Evolutionary conservation across 441 rosid genomes (phyloP), one percentile per base, ranked within the genome.

Genomic region (Eruca vesicaria): DNA sequence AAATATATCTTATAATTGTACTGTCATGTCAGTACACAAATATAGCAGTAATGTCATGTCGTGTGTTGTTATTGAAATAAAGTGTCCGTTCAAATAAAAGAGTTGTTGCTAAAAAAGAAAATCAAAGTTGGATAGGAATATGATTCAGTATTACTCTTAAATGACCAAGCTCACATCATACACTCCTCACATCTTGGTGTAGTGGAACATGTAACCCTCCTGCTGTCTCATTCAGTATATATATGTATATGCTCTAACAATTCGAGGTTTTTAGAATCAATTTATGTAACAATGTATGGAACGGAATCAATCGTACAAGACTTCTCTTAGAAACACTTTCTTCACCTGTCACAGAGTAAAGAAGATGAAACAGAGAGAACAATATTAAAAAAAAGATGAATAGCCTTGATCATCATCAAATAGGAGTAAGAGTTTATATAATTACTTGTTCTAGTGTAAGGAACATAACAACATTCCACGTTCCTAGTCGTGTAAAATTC

Each of bases 401-500:
- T 21, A 16, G 56, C 18, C 6, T 43, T 50, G 23, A 14, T 15
- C 26, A 78, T 21, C 48, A 62, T 23, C 43, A 70, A 36, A 59
- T 2, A 58, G 4, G 32, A 23, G 36, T 71, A 23, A 28, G 56
- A 63, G 20, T 8, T 33, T n/a, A n/a, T n/a, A 32, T 61, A 71
- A 84, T 85, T 85, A 89, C 94, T 80, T 89, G 94, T 82, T 87
- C 94, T 50, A 89, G 82, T 41, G 88, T 86, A 68, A 89, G 87
- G 81, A 89, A 89, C 94, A 89, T 87, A 38, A 87, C 41, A 15
- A 64, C 92, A 0, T 87, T 87, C 94, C 94, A 89, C 14, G 89
- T 84, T 73, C 92, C 94, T 55, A 89, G 83, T 66, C 90, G 86
- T 74, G 82, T 82, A 59, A 89, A 89, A 81, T 89, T 89, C 11